Percentiles rank a stretch among this genome's conserved stretches.
phyloP scores from a whole-genome alignment of 2,329 filamentous ascomycete species.

The Cytospora piceae region DNA sequence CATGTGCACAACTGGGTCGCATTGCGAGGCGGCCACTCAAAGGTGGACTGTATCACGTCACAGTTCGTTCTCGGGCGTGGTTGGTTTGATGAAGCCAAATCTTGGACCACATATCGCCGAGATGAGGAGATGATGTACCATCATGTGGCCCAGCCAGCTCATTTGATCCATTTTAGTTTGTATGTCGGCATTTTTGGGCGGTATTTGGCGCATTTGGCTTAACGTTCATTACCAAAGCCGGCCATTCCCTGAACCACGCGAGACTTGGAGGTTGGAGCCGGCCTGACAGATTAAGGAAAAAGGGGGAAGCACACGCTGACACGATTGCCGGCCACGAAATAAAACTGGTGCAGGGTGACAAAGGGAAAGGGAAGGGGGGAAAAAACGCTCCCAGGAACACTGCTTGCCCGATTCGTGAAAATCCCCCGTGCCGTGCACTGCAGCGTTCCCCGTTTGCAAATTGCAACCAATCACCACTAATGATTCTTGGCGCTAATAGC shows the following conservation, averaged over 20 bases:
- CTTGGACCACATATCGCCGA: slow-evolving; percentile 14
- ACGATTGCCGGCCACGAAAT: background rate
- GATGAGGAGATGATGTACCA: slow-evolving; percentile 5
- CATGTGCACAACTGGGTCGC: background rate
- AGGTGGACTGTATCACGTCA: background rate
- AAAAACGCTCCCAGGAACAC: background rate
- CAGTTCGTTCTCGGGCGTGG: slow-evolving; percentile 11
- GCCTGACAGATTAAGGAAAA: slow-evolving; percentile 19
- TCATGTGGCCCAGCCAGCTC: background rate
- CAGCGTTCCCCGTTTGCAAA: slow-evolving; percentile 1
- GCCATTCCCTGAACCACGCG: background rate
- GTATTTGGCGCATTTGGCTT: background rate
- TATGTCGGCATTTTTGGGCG: background rate
- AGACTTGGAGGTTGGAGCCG: slow-evolving; percentile 3
- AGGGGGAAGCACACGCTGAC: background rate
- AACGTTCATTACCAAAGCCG: background rate
- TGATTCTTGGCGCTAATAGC: slow-evolving; percentile 15
- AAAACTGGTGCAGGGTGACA: slow-evolving; percentile 1
- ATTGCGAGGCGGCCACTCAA: background rate
- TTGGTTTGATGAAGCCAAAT: slow-evolving; percentile 27
- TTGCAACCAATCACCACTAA: slow-evolving; percentile 7
- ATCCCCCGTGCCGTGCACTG: background rate
- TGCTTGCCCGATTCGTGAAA: background rate
- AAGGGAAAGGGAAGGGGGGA: background rate
- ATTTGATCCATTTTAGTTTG: background rate